phyloP scores from a whole-genome alignment of 352 stramenopile species.

The Halophytophthora polymorphica region DNA sequence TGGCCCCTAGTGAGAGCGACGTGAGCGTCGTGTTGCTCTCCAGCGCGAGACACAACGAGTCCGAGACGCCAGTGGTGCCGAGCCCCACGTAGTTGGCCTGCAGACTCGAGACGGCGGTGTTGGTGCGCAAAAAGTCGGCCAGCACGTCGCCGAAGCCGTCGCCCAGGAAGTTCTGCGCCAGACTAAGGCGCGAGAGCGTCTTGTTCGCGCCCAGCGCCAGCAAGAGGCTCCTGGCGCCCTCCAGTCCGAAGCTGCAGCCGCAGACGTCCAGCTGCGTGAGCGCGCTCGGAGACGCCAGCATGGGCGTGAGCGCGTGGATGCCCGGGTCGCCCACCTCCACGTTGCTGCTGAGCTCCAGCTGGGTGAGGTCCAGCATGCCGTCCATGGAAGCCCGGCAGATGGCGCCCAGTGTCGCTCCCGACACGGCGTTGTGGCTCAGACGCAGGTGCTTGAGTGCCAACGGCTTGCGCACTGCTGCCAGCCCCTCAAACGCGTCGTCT shows the following conservation, averaged over 20 bases:
- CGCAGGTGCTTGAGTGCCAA: conserved; percentile 41
- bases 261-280: conserved; percentile 65
- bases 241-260: conserved; percentile 65
- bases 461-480: conserved; percentile 16
- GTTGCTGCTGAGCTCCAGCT: conserved; percentile 67
- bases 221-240: conserved; percentile 56
- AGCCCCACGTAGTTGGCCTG: conserved; percentile 68
- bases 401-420: conserved; percentile 33
- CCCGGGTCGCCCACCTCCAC: conserved; percentile 58
- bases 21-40: conserved; percentile 42
- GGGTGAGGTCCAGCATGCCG: conserved; percentile 43
- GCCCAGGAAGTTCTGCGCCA: conserved; percentile 78
- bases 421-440: conserved; percentile 65
- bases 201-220: conserved; percentile 50
- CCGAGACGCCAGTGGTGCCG: conserved; percentile 44
- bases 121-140: conserved; percentile 59
- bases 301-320: conserved; percentile 58
- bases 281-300: conserved; percentile 38
- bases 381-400: conserved; percentile 50
- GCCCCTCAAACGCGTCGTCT: conserved; percentile 51
- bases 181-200: conserved; percentile 52
- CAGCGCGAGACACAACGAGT: conserved; percentile 43
- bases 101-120: conserved; percentile 44
- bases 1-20: conserved; percentile 59
- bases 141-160: conserved; percentile 62